phyloP scores from a whole-genome alignment of 2,329 filamentous ascomycete genomes.

The Sphaerulina vaccinii region DNA sequence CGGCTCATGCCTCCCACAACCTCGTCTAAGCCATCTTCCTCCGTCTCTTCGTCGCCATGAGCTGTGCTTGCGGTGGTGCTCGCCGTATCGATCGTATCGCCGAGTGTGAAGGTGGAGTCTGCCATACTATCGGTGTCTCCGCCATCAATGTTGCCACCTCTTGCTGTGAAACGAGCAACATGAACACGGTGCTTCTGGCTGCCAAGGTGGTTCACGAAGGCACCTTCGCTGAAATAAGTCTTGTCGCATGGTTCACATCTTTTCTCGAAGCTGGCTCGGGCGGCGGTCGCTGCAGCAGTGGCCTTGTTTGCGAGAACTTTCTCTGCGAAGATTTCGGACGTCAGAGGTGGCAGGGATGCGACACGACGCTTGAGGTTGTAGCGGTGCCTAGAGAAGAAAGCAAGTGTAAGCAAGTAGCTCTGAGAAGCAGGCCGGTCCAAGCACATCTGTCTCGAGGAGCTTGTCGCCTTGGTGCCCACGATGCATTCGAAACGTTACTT shows the following conservation, averaged over 20 bases:
- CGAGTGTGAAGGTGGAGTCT: constrained; percentile 87
- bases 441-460: too few relatives aligned
- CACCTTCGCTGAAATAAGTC: constrained; percentile 95
- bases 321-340: constrained; percentile 89
- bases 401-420: not conserved
- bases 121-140: constrained; percentile 67
- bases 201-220: constrained; percentile 85
- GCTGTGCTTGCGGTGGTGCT: constrained; percentile 49
- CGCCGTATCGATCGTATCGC: constrained; percentile 66
- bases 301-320: constrained; percentile 93
- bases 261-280: constrained; percentile 85
- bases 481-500: too few relatives aligned
- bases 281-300: constrained; percentile 76
- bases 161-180: constrained; percentile 51
- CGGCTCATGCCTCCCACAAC: constrained; percentile 77
- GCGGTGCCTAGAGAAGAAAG: constrained; percentile 53
- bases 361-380: constrained; percentile 88
- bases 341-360: constrained; percentile 83
- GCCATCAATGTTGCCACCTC: constrained; percentile 54
- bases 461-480: too few relatives aligned
- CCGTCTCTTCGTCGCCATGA: constrained; percentile 49
- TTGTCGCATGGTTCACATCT: constrained; percentile 79
- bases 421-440: constrained; percentile 44
- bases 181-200: constrained; percentile 85
- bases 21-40: constrained; percentile 72